Conservation (phyloP, 495 filamentous ascomycete species). For the Daldinia childiae region DNA sequence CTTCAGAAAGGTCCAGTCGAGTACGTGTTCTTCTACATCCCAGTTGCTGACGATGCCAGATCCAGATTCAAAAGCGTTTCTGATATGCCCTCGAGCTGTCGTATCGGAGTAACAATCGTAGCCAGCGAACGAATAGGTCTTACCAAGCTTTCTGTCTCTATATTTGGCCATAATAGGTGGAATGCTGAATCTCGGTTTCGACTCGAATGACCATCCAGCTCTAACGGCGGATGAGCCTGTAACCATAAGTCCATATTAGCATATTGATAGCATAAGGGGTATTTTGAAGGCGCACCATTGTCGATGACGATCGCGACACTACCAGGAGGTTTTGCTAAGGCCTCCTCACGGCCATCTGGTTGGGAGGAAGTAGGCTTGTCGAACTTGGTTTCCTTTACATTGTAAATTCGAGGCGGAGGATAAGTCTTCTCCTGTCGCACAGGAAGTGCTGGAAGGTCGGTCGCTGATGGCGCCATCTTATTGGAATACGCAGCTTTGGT, state of each 20-base stretch:
- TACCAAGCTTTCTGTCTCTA: constrained; percentile 88
- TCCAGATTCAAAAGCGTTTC: constrained; percentile 89
- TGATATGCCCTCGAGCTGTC: constrained; percentile 87
- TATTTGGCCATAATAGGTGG: constrained; percentile 94
- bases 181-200: constrained; percentile 76
- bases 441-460: constrained; percentile 48
- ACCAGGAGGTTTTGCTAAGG: constrained; percentile 57
- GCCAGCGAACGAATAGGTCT: constrained; percentile 89
- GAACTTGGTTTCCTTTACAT: constrained; percentile 79
- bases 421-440: constrained; percentile 52
- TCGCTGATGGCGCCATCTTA: constrained; percentile 57
- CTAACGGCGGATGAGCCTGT: constrained; percentile 86
- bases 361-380: constrained; percentile 75
- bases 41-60: constrained; percentile 94
- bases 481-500: constrained; percentile 15
- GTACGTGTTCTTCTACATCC: constrained; percentile 92
- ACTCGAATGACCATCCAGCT: constrained; percentile 94
- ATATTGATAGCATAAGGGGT: constrained; percentile 3
- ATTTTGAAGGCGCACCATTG: constrained; percentile 72
- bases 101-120: constrained; percentile 93
- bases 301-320: constrained; percentile 91
- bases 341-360: constrained; percentile 71
- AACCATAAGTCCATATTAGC: constrained; percentile 28
- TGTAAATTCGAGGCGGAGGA: constrained; percentile 56
- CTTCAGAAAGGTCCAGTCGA: constrained; percentile 94